A percentile compares a stretch with the other conserved stretches of the same genome.
Evolutionary conservation across 169 alveolate species (phyloP).

Genomic region (Plasmodium coatneyi): DNA sequence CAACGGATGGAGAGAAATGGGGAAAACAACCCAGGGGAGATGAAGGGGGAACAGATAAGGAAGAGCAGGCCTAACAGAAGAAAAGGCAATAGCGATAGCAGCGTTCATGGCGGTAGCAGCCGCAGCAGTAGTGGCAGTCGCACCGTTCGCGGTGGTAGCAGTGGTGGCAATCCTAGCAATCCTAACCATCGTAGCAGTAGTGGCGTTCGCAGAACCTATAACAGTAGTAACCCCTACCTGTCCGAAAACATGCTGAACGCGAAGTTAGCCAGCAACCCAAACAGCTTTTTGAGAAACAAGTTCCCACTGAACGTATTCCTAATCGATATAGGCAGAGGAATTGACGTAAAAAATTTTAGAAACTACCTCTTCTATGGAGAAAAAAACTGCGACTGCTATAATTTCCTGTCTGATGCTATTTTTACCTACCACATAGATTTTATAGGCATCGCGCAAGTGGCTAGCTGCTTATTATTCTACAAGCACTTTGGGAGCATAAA

Average conservation of each 20-base stretch:
- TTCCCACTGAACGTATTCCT: constrained; percentile 45
- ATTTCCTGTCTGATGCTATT: constrained; percentile 41
- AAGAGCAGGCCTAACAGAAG: background rate
- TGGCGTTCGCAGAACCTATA: too few relatives aligned
- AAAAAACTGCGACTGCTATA: constrained; percentile 66
- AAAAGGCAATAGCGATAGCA: background rate
- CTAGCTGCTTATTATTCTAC: constrained; percentile 64
- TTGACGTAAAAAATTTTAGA: constrained; percentile 39
- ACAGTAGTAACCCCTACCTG: background rate
- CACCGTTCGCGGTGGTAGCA: background rate
- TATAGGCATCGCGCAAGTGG: constrained; percentile 73
- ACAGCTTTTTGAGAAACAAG: constrained; percentile 15
- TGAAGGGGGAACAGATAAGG: background rate
- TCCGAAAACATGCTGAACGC: background rate
- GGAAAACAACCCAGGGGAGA: background rate
- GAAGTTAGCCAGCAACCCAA: constrained; percentile 4
- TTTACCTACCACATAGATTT: constrained; percentile 59
- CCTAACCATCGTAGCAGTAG: background rate
- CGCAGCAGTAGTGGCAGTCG: background rate
- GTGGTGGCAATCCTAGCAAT: too few relatives aligned
- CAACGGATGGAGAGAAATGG: background rate
- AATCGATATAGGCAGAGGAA: constrained; percentile 68
- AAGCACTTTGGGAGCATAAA: constrained; percentile 44
- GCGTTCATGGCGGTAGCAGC: background rate
- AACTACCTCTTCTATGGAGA: constrained; percentile 61